phyloP scores from a whole-genome alignment of 2,329 filamentous ascomycete genomes.

The Penicillium sp. region DNA sequence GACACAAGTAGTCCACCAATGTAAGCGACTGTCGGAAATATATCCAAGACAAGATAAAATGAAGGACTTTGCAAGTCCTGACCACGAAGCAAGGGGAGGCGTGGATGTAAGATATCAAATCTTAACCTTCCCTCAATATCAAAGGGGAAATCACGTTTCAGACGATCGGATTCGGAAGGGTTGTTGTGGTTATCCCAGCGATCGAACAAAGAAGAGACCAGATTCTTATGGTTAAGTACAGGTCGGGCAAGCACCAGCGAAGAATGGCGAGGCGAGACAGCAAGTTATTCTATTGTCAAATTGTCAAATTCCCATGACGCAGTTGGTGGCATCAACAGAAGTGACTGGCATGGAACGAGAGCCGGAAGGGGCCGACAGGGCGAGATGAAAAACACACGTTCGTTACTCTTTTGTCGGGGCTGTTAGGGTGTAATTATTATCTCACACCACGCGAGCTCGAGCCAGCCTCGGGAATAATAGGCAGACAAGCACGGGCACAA shows the following conservation, averaged over 20 bases:
- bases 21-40: constrained; percentile 1
- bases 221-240: constrained; percentile 3
- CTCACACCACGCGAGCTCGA: neutral
- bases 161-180: constrained; percentile 8
- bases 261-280: neutral
- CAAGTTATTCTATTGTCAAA: neutral
- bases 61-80: neutral
- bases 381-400: neutral
- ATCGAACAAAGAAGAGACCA: neutral
- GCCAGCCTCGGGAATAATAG: constrained; percentile 1
- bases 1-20: neutral
- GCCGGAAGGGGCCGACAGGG: neutral
- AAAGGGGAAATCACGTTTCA: constrained; percentile 6
- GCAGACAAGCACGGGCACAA: constrained; percentile 17
- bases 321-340: constrained; percentile 1
- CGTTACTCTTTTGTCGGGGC: neutral
- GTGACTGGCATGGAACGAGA: constrained; percentile 8
- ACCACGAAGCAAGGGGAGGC: constrained; percentile 4
- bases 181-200: neutral
- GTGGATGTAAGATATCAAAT: neutral
- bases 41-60: neutral
- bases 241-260: neutral
- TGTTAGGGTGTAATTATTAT: neutral
- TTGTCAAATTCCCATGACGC: constrained; percentile 18
- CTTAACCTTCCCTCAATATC: neutral